These are phyloP conservation scores for Porpolomopsis calyptriformis DNA, from an alignment of 768 basidiomycete genomes.

Conservation along the genomic window DNA sequence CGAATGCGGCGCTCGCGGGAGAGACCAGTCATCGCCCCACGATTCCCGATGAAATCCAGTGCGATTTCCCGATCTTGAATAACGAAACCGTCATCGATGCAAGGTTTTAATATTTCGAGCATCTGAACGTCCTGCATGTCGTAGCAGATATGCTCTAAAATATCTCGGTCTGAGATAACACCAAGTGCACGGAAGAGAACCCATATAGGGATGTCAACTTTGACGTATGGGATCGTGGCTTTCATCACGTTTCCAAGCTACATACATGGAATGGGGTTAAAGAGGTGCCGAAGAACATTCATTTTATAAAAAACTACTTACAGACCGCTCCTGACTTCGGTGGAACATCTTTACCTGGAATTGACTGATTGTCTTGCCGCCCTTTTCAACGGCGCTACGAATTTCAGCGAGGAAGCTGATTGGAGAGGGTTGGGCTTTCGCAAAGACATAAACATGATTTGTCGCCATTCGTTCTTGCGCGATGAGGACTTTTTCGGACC, in stretches of 20 bases:
- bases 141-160: conserved; percentile 97
- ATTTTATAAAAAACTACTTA: conserved; percentile 29
- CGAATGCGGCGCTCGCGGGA: conserved; percentile 88
- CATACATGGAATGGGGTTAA: conserved; percentile 1
- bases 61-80: conserved; percentile 97
- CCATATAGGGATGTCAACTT: conserved; percentile 97
- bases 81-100: conserved; percentile 96
- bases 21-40: conserved; percentile 89
- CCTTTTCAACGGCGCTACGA: conserved; percentile 93
- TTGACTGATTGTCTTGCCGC: conserved; percentile 95
- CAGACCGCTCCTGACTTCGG: conserved; percentile 77
- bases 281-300: conserved; percentile 6
- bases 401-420: conserved; percentile 96
- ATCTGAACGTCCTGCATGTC: conserved; percentile 93
- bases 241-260: conserved; percentile 90
- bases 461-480: conserved; percentile 99
- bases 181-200: conserved; percentile 97
- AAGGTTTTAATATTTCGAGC: conserved; percentile 97
- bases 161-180: conserved; percentile 94
- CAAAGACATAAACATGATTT: conserved; percentile 98
- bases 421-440: conserved; percentile 93
- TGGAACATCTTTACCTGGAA: conserved; percentile 98
- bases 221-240: conserved; percentile 96
- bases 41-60: conserved; percentile 95
- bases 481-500: conserved; percentile 99